phyloP scores from a whole-genome alignment of 2,329 filamentous ascomycete species.

The Penicillium sp. region DNA sequence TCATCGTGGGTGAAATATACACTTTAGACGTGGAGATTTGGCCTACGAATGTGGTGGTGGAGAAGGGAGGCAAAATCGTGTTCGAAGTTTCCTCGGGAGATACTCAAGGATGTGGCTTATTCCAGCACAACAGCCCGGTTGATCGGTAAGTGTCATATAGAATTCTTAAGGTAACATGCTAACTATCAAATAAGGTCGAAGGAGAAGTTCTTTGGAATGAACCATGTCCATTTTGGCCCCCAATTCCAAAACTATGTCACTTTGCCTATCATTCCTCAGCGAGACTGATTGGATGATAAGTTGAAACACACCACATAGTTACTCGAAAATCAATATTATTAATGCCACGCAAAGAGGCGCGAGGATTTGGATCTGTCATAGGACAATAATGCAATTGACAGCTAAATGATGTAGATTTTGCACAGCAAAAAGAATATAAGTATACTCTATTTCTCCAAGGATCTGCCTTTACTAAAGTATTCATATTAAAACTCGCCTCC shows the following conservation, averaged over 20 bases:
- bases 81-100: conserved; percentile 11
- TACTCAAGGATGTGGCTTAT: conserved; percentile 46
- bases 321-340: too few relatives aligned
- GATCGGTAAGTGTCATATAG: conserved; percentile 25
- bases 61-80: conserved; percentile 9
- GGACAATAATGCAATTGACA: too few relatives aligned
- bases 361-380: too few relatives aligned
- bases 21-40: conserved; percentile 41
- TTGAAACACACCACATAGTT: too few relatives aligned
- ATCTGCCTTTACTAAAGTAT: too few relatives aligned
- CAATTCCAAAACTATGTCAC: conserved; percentile 46
- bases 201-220: conserved; percentile 44
- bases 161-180: not conserved
- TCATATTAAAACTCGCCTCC: conserved; percentile 53
- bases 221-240: conserved; percentile 48
- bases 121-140: conserved; percentile 39
- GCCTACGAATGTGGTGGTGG: conserved; percentile 27
- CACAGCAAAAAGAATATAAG: too few relatives aligned
- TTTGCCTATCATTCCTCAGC: conserved; percentile 45
- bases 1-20: conserved; percentile 46
- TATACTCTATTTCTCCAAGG: too few relatives aligned
- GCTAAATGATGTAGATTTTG: too few relatives aligned
- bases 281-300: not conserved
- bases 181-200: conserved; percentile 33
- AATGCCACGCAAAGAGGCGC: too few relatives aligned